Evolutionary conservation across 2,329 filamentous ascomycete species (phyloP).

Genomic region (Xylariaceae sp.): DNA sequence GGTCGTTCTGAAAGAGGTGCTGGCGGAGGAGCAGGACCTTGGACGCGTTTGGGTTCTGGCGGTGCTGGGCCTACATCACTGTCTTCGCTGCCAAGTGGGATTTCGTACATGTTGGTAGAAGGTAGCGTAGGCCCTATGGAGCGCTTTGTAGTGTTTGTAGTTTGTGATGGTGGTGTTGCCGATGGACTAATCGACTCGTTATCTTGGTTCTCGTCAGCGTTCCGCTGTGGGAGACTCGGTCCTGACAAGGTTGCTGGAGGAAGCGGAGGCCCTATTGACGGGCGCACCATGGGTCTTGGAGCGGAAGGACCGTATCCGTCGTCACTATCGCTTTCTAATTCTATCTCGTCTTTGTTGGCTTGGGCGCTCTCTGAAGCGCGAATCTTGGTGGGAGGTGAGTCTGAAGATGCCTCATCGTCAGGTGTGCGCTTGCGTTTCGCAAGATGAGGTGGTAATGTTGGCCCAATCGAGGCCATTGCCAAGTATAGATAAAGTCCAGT

Average conservation of each 20-base stretch:
- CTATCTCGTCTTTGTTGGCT: constrained; percentile 53
- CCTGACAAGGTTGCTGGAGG: constrained; percentile 10
- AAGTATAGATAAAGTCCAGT: too few relatives aligned
- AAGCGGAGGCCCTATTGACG: constrained; percentile 19
- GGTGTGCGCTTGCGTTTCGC: constrained; percentile 66
- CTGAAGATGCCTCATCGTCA: constrained; percentile 47
- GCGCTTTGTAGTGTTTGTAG: constrained; percentile 17
- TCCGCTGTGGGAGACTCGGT: constrained; percentile 20
- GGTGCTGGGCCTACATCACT: constrained; percentile 34
- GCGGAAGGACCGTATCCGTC: constrained; percentile 35
- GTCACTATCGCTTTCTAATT: constrained; percentile 39
- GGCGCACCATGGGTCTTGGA: constrained; percentile 4
- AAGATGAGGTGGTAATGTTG: constrained; percentile 72
- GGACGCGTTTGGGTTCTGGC: constrained; percentile 40
- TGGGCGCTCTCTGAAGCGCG: constrained; percentile 47
- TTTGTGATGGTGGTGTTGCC: constrained; percentile 22
- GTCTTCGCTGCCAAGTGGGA: constrained; percentile 32
- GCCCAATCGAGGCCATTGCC: constrained; percentile 76
- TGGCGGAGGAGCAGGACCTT: constrained; percentile 54
- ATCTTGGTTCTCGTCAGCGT: constrained; percentile 53
- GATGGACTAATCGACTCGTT: constrained; percentile 38
- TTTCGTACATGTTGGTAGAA: constrained; percentile 21
- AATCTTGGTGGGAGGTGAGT: constrained; percentile 55
- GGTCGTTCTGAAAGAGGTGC: constrained; percentile 49
- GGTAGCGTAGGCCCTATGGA: constrained; percentile 35